These are phyloP conservation scores for Argentina anserina DNA, from an alignment of 306 rosid genomes.

Conservation along the genomic window DNA sequence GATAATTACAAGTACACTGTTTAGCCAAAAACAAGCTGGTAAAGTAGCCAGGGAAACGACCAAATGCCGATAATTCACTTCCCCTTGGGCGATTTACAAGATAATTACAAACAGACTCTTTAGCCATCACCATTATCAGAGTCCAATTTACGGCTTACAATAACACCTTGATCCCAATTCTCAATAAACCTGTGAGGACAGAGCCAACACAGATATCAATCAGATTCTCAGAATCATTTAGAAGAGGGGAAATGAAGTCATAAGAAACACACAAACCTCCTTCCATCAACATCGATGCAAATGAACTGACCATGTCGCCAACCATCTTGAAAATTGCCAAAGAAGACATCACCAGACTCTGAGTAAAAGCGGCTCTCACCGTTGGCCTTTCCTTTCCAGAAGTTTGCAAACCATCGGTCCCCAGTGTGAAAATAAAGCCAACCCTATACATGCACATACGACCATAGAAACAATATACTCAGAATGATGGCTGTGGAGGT, in stretches of 20 bases:
- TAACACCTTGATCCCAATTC: slow-evolving; percentile 71
- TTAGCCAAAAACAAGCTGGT: too few relatives aligned
- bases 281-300: slow-evolving; percentile 70
- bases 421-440: slow-evolving; percentile 92
- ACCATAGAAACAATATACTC: slow-evolving; percentile 8
- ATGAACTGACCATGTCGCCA: slow-evolving; percentile 90
- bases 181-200: slow-evolving; percentile 51
- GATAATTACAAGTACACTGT: background rate
- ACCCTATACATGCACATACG: slow-evolving; percentile 42
- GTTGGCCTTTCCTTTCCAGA: slow-evolving; percentile 98
- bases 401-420: slow-evolving; percentile 92
- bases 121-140: slow-evolving; percentile 25
- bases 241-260: background rate
- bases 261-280: slow-evolving; percentile 41
- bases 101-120: background rate
- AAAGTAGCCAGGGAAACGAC: too few relatives aligned
- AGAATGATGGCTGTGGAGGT: background rate
- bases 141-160: slow-evolving; percentile 46
- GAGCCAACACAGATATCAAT: slow-evolving; percentile 12
- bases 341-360: slow-evolving; percentile 74
- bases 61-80: too few relatives aligned
- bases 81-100: background rate
- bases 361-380: slow-evolving; percentile 96
- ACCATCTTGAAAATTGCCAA: slow-evolving; percentile 83
- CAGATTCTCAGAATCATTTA: background rate